Conservation (phyloP, 2,329 filamentous ascomycete species). For the Pseudocercospora macadamiae region DNA sequence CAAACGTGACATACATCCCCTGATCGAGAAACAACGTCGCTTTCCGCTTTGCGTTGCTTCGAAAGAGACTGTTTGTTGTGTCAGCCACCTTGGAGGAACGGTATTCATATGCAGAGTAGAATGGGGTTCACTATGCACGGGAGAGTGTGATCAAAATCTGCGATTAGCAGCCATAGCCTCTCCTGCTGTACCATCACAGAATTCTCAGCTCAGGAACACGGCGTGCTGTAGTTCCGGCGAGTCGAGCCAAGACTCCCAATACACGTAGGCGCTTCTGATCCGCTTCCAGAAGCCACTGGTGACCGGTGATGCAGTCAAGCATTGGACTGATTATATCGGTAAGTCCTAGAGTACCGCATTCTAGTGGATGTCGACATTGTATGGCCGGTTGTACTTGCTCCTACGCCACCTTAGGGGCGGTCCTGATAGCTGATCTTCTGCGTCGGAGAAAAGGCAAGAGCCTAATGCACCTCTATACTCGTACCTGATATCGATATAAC, state of each 20-base stretch:
- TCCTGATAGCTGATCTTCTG: not conserved
- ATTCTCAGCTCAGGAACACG: too few species aligned
- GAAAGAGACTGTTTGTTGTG: too few species aligned
- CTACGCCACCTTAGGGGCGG: not conserved
- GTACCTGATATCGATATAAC: not conserved
- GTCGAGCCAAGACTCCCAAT: not conserved
- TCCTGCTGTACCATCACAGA: not conserved
- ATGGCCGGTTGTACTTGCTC: not conserved
- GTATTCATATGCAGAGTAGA: too few species aligned
- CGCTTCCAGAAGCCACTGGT: not conserved
- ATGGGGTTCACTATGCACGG: too few species aligned
- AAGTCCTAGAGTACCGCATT: slow-evolving; percentile 2
- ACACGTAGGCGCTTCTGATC: too few species aligned
- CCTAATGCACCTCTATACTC: not conserved
- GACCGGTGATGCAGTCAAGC: not conserved
- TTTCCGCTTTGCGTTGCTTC: too few species aligned
- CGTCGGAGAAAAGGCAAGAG: slow-evolving; percentile 2
- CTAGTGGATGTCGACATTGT: not conserved
- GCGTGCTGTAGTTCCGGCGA: not conserved
- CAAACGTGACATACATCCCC: too few species aligned
- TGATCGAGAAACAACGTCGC: too few species aligned
- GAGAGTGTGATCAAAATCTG: too few species aligned
- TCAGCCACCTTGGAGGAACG: too few species aligned
- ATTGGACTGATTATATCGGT: not conserved
- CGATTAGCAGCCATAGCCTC: not conserved